phyloP scores from a whole-genome alignment of 768 basidiomycete genomes.

The Tubosaeta sp. region DNA sequence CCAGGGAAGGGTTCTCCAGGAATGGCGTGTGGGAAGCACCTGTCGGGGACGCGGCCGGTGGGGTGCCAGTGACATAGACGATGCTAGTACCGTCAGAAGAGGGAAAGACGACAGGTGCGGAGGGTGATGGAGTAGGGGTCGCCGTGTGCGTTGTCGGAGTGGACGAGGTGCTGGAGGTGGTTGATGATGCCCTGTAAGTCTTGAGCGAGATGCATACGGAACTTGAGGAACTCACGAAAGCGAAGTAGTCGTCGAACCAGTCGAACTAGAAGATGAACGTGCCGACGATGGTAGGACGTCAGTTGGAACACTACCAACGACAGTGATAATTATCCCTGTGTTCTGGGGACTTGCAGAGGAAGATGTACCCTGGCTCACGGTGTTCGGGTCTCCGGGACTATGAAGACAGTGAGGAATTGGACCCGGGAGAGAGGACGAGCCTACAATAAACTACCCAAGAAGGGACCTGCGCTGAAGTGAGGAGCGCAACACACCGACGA shows the following conservation, averaged over 20 bases:
- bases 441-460: slow-evolving; percentile 20
- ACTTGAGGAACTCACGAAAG: slow-evolving; percentile 18
- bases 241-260: slow-evolving; percentile 20
- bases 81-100: slow-evolving; percentile 23
- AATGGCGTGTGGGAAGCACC: slow-evolving; percentile 38
- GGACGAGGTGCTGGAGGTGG: slow-evolving; percentile 9
- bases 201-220: background rate
- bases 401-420: background rate
- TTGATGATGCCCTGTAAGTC: slow-evolving; percentile 8
- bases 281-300: slow-evolving; percentile 13
- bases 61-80: slow-evolving; percentile 31
- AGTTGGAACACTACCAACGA: slow-evolving; percentile 7
- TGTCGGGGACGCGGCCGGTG: slow-evolving; percentile 25
- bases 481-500: background rate
- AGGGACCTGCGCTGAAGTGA: slow-evolving; percentile 2
- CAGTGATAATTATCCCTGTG: slow-evolving; percentile 10
- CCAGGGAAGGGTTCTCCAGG: slow-evolving; percentile 62
- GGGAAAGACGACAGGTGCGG: slow-evolving; percentile 14
- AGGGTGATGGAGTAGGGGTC: slow-evolving; percentile 10
- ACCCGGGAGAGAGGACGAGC: background rate
- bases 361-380: background rate
- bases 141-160: slow-evolving; percentile 7
- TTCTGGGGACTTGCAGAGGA: slow-evolving; percentile 1
- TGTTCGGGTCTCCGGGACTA: slow-evolving; percentile 9
- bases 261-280: slow-evolving; percentile 22